Percentiles rank a stretch among this genome's conserved stretches.
phyloP scores from a whole-genome alignment of 768 basidiomycete genomes.

The Tremella mesenterica region DNA sequence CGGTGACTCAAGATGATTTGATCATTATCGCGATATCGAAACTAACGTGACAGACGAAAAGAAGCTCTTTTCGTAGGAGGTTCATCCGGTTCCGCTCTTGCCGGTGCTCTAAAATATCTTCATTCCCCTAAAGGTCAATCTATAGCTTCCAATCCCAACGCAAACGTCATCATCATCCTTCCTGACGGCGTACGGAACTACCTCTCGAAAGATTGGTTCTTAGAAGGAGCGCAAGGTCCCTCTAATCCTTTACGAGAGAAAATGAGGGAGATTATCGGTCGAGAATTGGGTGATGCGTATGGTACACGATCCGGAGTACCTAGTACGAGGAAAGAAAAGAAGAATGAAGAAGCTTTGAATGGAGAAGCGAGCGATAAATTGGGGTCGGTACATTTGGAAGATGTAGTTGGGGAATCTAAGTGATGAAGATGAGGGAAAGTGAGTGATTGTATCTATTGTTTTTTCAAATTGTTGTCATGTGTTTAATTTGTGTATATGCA shows the following conservation, averaged over 20 bases:
- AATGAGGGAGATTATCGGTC: slow-evolving; percentile 21
- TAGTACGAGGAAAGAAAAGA: not conserved
- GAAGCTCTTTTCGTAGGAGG: slow-evolving; percentile 92
- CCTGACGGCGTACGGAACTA: slow-evolving; percentile 92
- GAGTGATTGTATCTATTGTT: too few relatives aligned
- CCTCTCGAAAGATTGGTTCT: slow-evolving; percentile 89
- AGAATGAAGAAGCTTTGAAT: not conserved
- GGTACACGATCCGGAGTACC: not conserved
- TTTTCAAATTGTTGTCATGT: too few relatives aligned
- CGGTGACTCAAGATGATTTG: too few relatives aligned
- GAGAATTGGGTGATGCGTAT: slow-evolving; percentile 22
- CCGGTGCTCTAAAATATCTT: slow-evolving; percentile 70
- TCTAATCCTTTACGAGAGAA: slow-evolving; percentile 11
- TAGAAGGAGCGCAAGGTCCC: slow-evolving; percentile 42
- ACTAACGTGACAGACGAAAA: slow-evolving; percentile 47
- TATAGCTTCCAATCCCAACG: slow-evolving; percentile 56
- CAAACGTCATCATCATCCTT: slow-evolving; percentile 80
- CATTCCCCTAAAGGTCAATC: slow-evolving; percentile 58
- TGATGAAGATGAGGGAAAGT: too few relatives aligned
- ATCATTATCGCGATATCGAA: not conserved
- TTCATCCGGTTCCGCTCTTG: slow-evolving; percentile 77
- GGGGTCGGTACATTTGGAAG: not conserved
- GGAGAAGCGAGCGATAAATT: not conserved
- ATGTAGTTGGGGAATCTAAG: not conserved
- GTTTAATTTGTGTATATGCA: too few relatives aligned